Evolutionary conservation across 176 grass and related monocot species (phyloP), one percentile per base, ranked within the genome.

Genomic region (Phoenix dactylifera): DNA sequence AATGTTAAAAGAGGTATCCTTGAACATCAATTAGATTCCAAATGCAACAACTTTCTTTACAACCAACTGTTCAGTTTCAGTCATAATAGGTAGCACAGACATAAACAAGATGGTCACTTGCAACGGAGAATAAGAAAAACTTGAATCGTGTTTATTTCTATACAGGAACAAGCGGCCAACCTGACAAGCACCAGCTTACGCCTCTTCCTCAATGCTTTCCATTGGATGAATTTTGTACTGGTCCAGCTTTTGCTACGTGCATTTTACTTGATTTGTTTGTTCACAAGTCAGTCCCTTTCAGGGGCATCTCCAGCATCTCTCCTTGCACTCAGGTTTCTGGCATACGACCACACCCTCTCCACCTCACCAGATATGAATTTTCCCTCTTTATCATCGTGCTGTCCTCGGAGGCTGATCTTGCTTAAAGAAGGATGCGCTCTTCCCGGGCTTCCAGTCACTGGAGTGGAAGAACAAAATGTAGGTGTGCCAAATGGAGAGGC

Each of bases 401-500:
- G 74, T 7, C 60, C 76, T 49, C 51, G 66, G 23, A 59, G 19
- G 39, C 15, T 76, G 35, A 15, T 65, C 70, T 80, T 90, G 50
- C 50, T 90, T 10, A 75, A 59, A 6, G 73, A 80, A 52, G 78
- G 73, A 7, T 82, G 80, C 6, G 57, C 69, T 71, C 85, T 86
- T 64, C 35, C 70, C 58, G 94, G 94, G 49, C 94, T 98, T 57
- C 82, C 79, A 25, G 25, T 57, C 52, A 82, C 79, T 4, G 94
- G 94, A 14, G 81, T 92, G 51, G 82, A 79, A 10, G 78, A 82
- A 77, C 87, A 82, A 63, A 92, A 92, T 14, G 78, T 81, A 4
- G 93, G 93, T 60, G 93, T 97, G 1, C 78, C 87, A 48, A 92
- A 98, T 9, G 94, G 88, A 15, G 94, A 98, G 23, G 76, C 74